phyloP scores from a whole-genome alignment of 176 grass and related monocot species.

The Raddia guianensis region DNA sequence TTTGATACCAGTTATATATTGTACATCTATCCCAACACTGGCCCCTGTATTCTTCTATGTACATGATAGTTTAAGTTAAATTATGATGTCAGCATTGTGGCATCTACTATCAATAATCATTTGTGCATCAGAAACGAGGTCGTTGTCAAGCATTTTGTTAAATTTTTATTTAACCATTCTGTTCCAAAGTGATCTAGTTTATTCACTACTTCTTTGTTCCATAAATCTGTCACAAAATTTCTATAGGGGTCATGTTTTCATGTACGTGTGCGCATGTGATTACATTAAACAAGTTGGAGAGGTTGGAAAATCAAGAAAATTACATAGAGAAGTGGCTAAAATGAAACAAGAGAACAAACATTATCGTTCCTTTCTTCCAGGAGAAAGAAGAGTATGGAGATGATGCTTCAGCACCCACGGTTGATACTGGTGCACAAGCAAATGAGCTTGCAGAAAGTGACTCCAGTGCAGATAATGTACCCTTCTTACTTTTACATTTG shows the following conservation, averaged over 20 bases:
- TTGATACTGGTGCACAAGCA: conserved; percentile 44
- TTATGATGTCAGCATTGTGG: not conserved
- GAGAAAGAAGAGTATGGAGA: conserved; percentile 40
- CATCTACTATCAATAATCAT: not conserved
- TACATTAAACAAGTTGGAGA: not conserved
- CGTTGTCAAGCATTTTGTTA: not conserved
- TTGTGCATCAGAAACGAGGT: not conserved
- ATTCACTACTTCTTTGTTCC: not conserved
- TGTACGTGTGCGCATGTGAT: not conserved
- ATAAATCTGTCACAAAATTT: not conserved
- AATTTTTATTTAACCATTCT: not conserved
- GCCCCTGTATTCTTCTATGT: not conserved
- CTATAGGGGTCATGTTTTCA: not conserved
- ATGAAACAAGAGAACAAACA: not conserved
- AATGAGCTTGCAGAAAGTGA: conserved; percentile 49
- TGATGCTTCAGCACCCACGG: conserved; percentile 34
- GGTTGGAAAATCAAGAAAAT: not conserved
- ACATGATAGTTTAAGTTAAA: not conserved
- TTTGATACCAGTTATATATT: not conserved
- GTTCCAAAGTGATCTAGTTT: not conserved
- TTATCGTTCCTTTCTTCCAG: conserved; percentile 40
- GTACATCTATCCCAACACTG: not conserved
- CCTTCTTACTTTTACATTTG: conserved; percentile 5
- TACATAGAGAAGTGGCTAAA: not conserved
- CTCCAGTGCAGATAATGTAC: conserved; percentile 58